Base-by-base conservation (phyloP, 179 eudicot genomes). In the Patellifolia procumbens region DNA sequence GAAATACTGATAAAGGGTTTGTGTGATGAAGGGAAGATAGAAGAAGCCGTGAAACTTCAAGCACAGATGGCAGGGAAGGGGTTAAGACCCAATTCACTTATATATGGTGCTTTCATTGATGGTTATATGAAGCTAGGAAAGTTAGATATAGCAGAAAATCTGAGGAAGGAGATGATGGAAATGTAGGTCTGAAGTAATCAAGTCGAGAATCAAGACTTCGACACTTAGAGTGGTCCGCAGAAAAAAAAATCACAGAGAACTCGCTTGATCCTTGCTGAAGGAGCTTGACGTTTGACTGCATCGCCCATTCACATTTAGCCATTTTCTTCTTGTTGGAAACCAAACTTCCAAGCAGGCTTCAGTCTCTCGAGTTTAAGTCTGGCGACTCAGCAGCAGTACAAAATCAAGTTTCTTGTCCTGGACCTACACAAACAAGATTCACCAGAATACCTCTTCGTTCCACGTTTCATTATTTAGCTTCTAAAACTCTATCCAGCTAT, bases 61-160 rank as follows among this genome's bases (percentile, higher is more conserved):
- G 94, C 87, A 4, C 88, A 89, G 85, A 93, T 92, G 98, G 89
- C 89, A 31, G 91, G 91, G 60, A 87, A 80, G 77, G 96, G 97
- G 45, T 87, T 86, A 63, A 80, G 71, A 74, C 96, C 94, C 1
- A 77, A 82, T 82, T 77, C 70, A 24, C 85, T 82, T 45, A 71
- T 86, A 31, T 92, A 94, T 68, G 74, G 69, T 61, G 82, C 86
- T 74, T 94, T 92, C 59, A 84, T 91, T 67, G 85, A 88, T 76
- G 92, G 90, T 19, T 88, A 90, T 45, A 73, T 53, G 24, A 88
- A 88, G 79, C 83, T 78, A 72, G 85, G 81, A 73, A 52, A 80
- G 62, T 32, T 74, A 78, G 79, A 91, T 79, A 80, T 79, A 85
- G 81, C 91, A 82, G 85, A 86, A 70, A 78, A 66, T 37, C 79